These are phyloP conservation scores for Dryadomyces quercivorus DNA, from an alignment of 2,329 filamentous ascomycete genomes.

Conservation along the genomic window DNA sequence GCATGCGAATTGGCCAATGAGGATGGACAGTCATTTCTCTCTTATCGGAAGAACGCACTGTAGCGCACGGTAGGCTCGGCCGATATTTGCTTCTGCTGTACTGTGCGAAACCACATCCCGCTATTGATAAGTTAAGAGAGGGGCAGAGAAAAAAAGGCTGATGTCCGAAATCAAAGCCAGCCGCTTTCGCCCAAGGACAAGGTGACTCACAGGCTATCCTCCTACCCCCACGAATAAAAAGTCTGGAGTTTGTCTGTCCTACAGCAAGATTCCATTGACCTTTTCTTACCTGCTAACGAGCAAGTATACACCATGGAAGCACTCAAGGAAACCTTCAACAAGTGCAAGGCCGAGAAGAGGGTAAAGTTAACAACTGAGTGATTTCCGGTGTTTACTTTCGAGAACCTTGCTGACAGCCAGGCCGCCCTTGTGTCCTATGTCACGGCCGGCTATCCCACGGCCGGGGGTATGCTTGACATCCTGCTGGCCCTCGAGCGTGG, in stretches of 20 bases:
- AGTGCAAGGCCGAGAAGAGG: slow-evolving; percentile 8
- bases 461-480: slow-evolving; percentile 72
- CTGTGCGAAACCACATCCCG: not conserved
- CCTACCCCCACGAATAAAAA: not conserved
- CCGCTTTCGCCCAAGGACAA: too few species aligned
- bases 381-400: not conserved
- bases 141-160: not conserved
- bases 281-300: not conserved
- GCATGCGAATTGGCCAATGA: not conserved
- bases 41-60: not conserved
- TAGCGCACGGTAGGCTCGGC: not conserved
- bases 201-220: too few species aligned
- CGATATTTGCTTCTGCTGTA: not conserved
- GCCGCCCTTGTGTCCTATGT: slow-evolving; percentile 90
- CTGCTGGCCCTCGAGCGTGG: slow-evolving; percentile 85
- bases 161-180: not conserved
- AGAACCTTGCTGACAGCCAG: slow-evolving; percentile 36
- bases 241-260: too few species aligned
- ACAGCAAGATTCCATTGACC: not conserved
- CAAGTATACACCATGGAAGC: not conserved
- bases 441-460: slow-evolving; percentile 80
- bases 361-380: not conserved
- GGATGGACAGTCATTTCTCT: not conserved
- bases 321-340: slow-evolving; percentile 3
- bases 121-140: not conserved